Evolutionary conservation across 176 grass and related monocot genomes (phyloP).

Genomic region (Triticum aestivum): IWGSC_CS_RefSeq_v2.1 NC_057798.1:6722671-6723170

Average conservation of each 20-base stretch:
- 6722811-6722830: not conserved
- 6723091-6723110: not conserved
- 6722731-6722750: not conserved
- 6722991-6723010: not conserved
- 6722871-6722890: not conserved
- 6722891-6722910: too few relatives aligned
- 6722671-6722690: conserved; percentile 29
- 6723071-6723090: not conserved
- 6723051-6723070: not conserved
- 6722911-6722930: too few relatives aligned
- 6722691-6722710: not conserved
- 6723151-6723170: too few relatives aligned
- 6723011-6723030: not conserved
- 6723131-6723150: too few relatives aligned
- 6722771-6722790: conserved; percentile 19
- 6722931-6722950: not conserved
- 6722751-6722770: conserved; percentile 11
- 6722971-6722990: conserved; percentile 26
- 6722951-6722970: conserved; percentile 14
- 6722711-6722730: conserved; percentile 9
- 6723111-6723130: not conserved
- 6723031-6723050: not conserved
- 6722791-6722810: not conserved
- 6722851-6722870: conserved; percentile 1
- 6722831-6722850: not conserved